Conservation (phyloP, 768 basidiomycete species). For the Amanita molliuscula region DNA sequence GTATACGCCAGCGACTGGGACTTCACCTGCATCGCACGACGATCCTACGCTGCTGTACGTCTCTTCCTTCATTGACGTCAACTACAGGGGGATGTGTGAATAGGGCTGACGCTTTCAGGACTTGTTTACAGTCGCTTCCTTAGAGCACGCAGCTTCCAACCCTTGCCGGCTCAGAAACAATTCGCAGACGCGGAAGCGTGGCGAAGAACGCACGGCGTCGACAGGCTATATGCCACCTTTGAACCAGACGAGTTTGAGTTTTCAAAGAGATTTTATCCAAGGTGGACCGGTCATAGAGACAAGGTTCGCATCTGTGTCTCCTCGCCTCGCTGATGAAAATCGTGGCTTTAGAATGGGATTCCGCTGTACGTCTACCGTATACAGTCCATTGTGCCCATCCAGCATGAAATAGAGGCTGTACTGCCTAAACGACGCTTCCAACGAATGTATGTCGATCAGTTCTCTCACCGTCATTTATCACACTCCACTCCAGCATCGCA, state of each 20-base stretch:
- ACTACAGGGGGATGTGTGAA: background rate
- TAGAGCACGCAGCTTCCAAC: slow-evolving; percentile 65
- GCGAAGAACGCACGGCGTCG: slow-evolving; percentile 52
- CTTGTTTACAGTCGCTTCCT: slow-evolving; percentile 56
- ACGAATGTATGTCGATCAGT: slow-evolving; percentile 47
- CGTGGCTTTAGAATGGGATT: slow-evolving; percentile 39
- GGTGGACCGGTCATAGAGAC: slow-evolving; percentile 74
- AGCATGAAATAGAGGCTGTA: slow-evolving; percentile 50
- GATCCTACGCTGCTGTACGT: slow-evolving; percentile 59
- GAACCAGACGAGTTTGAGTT: slow-evolving; percentile 48
- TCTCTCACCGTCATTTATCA: background rate
- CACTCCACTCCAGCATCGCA: slow-evolving; percentile 33
- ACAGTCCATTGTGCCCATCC: slow-evolving; percentile 44
- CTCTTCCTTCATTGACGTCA: background rate
- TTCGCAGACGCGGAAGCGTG: slow-evolving; percentile 61
- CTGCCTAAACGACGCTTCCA: slow-evolving; percentile 48
- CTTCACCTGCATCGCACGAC: slow-evolving; percentile 38
- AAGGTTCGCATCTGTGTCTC: slow-evolving; percentile 33
- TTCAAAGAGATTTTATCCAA: slow-evolving; percentile 58
- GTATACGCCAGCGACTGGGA: slow-evolving; percentile 30
- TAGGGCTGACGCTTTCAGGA: background rate
- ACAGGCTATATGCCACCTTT: slow-evolving; percentile 52
- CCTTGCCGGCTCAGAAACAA: slow-evolving; percentile 54
- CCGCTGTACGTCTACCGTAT: slow-evolving; percentile 74
- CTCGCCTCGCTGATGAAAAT: background rate